Evolutionary conservation across 306 rosid species (phyloP), one percentile per base, ranked within the genome.

Genomic region (Gastrolobium villosum): DNA sequence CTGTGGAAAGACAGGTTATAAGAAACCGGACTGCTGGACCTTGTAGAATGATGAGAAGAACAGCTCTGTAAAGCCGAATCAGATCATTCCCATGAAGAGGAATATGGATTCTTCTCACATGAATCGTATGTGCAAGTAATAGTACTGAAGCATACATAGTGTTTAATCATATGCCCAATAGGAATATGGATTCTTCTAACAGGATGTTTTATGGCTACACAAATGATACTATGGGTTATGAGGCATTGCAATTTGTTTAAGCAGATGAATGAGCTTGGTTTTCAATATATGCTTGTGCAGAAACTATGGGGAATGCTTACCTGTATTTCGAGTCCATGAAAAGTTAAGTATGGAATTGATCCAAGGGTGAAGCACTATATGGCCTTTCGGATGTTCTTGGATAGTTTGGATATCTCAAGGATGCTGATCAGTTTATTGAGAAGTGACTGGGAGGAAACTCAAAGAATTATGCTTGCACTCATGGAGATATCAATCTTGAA

Each of bases 401-500:
- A 43, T 90, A 85, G 69, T 87, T 91, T 52, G 97, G 97, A 64
- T 88, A 90, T 79, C 89, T 94, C 2, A 75, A 80, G 64, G 98
- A 94, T 78, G 96, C 94, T n/a, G n/a, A n/a, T n/a, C n/a, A n/a
- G n/a, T n/a, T n/a, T n/a, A n/a, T n/a, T n/a, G n/a, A n/a, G n/a
- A 91, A 0, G 85, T 70, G 4, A 84, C 74, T 4, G 79, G 89
- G 28, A 93, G 91, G 97, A 91, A 76, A 87, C 78, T 2, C 77
- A 46, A 87, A 83, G 84, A 79, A 77, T 49, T 93, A 87, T 88
- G 93, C 97, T 80, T 83, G 87, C 49, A 74, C 86, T 59, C 97
- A 93, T 72, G 98, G 98, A 69, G 95, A 93, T 80, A 59, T 91
- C 68, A 93, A 93, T 82, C 91, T 88, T 75, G 95, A 91, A 79